Base-by-base conservation (phyloP, 2,329 filamentous ascomycete species). In the Chaetomium sp. region DNA sequence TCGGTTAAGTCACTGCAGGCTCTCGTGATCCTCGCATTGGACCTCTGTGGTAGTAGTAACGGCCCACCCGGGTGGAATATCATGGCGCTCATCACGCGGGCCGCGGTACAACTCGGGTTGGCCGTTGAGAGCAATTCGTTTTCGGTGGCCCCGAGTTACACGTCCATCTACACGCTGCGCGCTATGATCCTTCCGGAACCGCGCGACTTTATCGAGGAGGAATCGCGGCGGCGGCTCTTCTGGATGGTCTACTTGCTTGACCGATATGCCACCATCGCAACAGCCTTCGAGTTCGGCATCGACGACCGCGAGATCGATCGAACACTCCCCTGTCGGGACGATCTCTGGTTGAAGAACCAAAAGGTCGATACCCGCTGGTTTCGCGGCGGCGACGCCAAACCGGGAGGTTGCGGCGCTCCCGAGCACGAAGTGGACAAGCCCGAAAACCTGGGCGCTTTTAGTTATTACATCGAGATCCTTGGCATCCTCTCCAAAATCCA, bases 211-310 rank as follows among this genome's bases (percentile, higher is more conserved):
- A 90, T 96, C 63, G 93, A 97, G 74, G 93, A 97, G 67, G 93
- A 97, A 75, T 90, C 91, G 50, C 83, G 93, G 31, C 85, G 93
- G 31, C 83, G 93, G 29, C 80, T 97, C 0, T 96, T 97, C 76
- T 97, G 93, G 93, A 94, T 96, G 88, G 88, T 96, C 12, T 97
- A 96, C 73, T 79, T 97, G 13, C 82, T 97, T 6, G 93, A 97
- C 74, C 85, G 93, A 57, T 97, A 96, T 74, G 92, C 92, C 0
- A 97, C 93, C 0, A 89, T 97, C 63, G 90, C 92, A 0, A 97
- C 93, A 0, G 92, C 93, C 0, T 97, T 97, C 70, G 92, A 97
- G 71, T 96, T 97, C 74, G 91, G 92, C 0, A 79, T 97, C 21
- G 89, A 94, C 70, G 92, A 97, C 72, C 91, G 90, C 73, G 93